A percentile compares a stretch with the other conserved stretches of the same genome.
These are phyloP conservation scores for Phytomonas francai DNA, from an alignment of 208 protist species.

Conservation along the genomic window DNA sequence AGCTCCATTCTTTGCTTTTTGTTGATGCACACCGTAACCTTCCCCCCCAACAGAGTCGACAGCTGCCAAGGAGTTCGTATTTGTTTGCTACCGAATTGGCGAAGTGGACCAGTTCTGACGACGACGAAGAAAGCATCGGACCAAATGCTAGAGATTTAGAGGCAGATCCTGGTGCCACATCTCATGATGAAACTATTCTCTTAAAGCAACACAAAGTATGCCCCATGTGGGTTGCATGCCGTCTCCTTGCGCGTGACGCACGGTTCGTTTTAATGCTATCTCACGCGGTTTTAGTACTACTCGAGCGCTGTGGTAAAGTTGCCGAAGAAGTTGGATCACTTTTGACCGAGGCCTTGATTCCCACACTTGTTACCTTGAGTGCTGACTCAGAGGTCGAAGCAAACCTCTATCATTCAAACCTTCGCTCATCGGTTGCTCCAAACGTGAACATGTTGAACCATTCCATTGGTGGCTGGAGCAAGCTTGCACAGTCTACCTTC, in stretches of 20 bases:
- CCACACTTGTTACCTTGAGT: conserved; percentile 19
- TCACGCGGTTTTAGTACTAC: conserved; percentile 27
- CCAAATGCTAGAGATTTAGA: neutral
- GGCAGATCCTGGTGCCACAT: neutral
- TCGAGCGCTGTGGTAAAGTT: conserved; percentile 28
- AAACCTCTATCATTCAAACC: neutral
- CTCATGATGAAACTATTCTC: neutral
- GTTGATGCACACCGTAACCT: neutral
- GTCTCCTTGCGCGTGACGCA: conserved; percentile 13
- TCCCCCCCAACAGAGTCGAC: neutral
- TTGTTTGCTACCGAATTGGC: neutral
- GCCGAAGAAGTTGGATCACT: conserved; percentile 22
- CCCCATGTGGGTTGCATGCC: neutral
- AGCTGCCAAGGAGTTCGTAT: neutral
- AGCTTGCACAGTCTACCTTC: neutral
- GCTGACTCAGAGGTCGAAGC: neutral
- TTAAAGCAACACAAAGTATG: neutral
- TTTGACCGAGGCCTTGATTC: conserved; percentile 20
- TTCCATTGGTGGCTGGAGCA: neutral
- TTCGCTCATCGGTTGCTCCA: neutral
- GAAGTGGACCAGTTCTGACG: neutral
- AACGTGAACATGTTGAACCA: neutral
- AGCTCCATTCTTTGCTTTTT: conserved; percentile 19
- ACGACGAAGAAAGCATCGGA: neutral
- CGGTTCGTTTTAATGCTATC: conserved; percentile 31